A percentile compares a stretch with the other conserved stretches of the same genome.
These are phyloP conservation scores for Mortierella sp. DNA, from an alignment of 371 early-diverging fungal genomes.

Conservation along the genomic window DNA sequence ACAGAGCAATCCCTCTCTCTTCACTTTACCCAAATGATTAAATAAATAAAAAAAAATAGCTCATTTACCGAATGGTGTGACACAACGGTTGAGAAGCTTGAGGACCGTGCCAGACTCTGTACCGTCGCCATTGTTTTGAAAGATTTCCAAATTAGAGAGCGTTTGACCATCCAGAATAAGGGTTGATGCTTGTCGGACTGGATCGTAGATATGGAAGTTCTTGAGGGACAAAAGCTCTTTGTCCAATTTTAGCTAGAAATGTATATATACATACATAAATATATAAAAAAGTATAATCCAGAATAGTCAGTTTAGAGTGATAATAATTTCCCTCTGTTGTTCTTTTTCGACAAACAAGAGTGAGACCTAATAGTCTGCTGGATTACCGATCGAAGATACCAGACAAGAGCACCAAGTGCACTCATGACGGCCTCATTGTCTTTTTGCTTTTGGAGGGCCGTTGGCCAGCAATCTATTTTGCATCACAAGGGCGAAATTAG, in stretches of 20 bases:
- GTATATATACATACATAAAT: not conserved
- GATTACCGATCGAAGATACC: conserved; percentile 76
- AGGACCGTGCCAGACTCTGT: conserved; percentile 87
- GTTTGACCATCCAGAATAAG: conserved; percentile 96
- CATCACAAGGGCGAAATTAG: not conserved
- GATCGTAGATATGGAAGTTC: conserved; percentile 84
- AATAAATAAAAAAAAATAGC: conserved; percentile 13
- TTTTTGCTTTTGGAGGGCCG: conserved; percentile 49
- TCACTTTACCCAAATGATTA: not conserved
- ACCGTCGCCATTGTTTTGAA: conserved; percentile 87
- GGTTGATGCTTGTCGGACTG: conserved; percentile 70
- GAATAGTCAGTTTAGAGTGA: too few relatives aligned
- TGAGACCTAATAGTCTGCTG: not conserved
- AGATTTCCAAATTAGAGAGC: conserved; percentile 93
- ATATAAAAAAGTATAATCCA: too few relatives aligned
- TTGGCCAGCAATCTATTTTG: conserved; percentile 84
- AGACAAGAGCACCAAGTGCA: conserved; percentile 83
- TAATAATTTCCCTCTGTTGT: too few relatives aligned
- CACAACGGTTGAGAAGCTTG: conserved; percentile 85
- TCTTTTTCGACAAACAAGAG: not conserved
- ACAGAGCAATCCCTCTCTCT: not conserved
- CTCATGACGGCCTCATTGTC: conserved; percentile 64
- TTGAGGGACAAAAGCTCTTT: conserved; percentile 82
- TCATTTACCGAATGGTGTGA: conserved; percentile 87
- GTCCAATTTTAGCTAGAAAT: conserved; percentile 81